A percentile compares a stretch with the other conserved stretches of the same genome.
Conservation (phyloP, 306 rosid species). For the Malus sylvestris region DNA sequence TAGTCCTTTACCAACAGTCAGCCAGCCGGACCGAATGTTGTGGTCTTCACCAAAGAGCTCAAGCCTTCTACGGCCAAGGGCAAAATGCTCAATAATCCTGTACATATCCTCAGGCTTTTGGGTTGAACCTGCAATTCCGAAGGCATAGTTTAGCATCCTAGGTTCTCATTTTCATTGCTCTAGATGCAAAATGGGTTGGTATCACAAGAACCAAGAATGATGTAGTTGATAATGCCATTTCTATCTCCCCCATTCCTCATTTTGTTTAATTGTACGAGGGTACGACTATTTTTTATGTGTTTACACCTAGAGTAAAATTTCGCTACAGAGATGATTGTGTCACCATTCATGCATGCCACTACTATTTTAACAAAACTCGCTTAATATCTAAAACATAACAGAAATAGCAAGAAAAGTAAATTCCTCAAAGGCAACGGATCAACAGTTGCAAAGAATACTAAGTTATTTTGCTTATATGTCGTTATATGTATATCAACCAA, state of each 20-base stretch:
- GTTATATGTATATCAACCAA: too few relatives aligned
- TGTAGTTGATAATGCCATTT: background rate
- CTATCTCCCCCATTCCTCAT: background rate
- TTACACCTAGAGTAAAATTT: background rate
- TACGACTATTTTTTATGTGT: background rate
- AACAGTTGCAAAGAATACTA: background rate
- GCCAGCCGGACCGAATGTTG: constrained; percentile 93
- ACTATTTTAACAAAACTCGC: background rate
- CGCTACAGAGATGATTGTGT: background rate
- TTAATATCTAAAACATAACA: background rate
- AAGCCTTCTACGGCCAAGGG: constrained; percentile 96
- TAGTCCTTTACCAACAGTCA: constrained; percentile 76
- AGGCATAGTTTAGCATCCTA: background rate
- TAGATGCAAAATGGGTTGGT: background rate
- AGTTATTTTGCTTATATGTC: background rate
- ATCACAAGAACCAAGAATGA: background rate
- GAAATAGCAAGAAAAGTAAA: background rate
- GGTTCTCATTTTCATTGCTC: constrained; percentile 10
- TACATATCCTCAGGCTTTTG: constrained; percentile 99
- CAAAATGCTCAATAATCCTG: constrained; percentile 95
- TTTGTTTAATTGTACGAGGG: background rate
- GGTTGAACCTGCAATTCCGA: constrained; percentile 70
- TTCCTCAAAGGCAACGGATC: background rate
- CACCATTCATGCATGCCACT: background rate
- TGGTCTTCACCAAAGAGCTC: constrained; percentile 98